phyloP scores from a whole-genome alignment of 108 stramenopile genomes.

The Nitzschia sp. region DNA sequence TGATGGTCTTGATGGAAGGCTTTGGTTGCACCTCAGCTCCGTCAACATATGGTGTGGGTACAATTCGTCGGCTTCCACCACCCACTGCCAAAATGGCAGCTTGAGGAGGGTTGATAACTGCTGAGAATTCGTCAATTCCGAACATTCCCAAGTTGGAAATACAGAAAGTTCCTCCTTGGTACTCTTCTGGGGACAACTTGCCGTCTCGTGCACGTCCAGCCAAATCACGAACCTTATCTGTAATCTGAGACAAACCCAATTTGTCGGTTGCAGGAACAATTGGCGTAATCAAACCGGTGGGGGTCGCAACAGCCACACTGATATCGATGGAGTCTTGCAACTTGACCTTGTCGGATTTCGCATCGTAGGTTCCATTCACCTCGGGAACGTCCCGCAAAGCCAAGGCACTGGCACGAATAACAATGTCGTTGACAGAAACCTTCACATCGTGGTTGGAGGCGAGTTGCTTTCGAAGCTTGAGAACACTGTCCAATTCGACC shows the following conservation, averaged over 20 bases:
- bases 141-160: conserved; percentile 96
- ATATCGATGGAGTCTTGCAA: conserved; percentile 91
- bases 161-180: conserved; percentile 95
- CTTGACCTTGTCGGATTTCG: conserved; percentile 66
- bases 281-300: conserved; percentile 82
- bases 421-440: conserved; percentile 87
- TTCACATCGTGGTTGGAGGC: conserved; percentile 63
- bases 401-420: conserved; percentile 90
- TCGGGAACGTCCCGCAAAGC: conserved; percentile 83
- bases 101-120: conserved; percentile 97
- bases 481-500: conserved; percentile 75
- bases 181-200: conserved; percentile 93
- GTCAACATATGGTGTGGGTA: conserved; percentile 77
- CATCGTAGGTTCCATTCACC: conserved; percentile 88
- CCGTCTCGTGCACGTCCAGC: conserved; percentile 88
- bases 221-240: conserved; percentile 81
- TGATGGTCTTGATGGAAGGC: conserved; percentile 75
- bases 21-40: conserved; percentile 77
- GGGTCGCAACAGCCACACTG: conserved; percentile 87
- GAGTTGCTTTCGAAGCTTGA: conserved; percentile 77
- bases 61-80: conserved; percentile 85
- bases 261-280: conserved; percentile 82
- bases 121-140: conserved; percentile 93
- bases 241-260: conserved; percentile 71
- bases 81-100: conserved; percentile 93